Conservation (phyloP, 169 alveolate species). For the Fabrea salina region DNA sequence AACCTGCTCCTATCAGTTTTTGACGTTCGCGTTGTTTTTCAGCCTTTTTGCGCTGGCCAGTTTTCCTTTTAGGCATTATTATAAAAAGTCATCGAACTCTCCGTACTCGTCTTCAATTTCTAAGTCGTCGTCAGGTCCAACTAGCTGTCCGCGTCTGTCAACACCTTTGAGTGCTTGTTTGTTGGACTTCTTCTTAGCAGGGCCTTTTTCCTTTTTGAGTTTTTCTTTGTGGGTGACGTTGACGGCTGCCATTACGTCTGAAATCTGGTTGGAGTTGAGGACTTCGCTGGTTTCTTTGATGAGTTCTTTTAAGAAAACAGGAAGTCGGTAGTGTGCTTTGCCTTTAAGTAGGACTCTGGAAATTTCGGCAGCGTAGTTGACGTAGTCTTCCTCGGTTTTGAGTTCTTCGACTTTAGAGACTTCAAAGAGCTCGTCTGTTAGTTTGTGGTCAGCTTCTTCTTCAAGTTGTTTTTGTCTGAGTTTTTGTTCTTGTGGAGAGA, state of each 20-base stretch:
- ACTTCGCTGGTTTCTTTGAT: not conserved
- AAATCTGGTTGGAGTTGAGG: not conserved
- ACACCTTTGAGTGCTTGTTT: not conserved
- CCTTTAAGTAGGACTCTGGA: not conserved
- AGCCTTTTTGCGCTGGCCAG: constrained; percentile 31
- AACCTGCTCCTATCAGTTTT: constrained; percentile 15
- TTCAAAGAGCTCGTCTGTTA: not conserved
- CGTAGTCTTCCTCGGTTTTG: not conserved
- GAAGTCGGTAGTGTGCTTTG: not conserved
- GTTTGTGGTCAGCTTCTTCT: constrained; percentile 4
- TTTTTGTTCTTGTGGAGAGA: not conserved
- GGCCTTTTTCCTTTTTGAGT: not conserved
- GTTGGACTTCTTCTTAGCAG: constrained; percentile 8
- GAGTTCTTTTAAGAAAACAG: not conserved
- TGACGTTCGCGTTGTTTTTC: constrained; percentile 30
- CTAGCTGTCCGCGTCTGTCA: not conserved
- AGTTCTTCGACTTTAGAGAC: not conserved
- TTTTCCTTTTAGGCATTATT: constrained; percentile 14
- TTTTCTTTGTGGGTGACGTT: not conserved
- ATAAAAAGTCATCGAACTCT: too few species aligned
- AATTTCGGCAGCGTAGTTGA: constrained; percentile 7
- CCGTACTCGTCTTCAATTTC: too few species aligned
- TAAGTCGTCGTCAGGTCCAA: not conserved
- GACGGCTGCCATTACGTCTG: not conserved
- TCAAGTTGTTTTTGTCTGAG: not conserved